These are phyloP conservation scores for Leptographium procerum DNA, from an alignment of 2,329 filamentous ascomycete genomes.

Conservation along the genomic window DNA sequence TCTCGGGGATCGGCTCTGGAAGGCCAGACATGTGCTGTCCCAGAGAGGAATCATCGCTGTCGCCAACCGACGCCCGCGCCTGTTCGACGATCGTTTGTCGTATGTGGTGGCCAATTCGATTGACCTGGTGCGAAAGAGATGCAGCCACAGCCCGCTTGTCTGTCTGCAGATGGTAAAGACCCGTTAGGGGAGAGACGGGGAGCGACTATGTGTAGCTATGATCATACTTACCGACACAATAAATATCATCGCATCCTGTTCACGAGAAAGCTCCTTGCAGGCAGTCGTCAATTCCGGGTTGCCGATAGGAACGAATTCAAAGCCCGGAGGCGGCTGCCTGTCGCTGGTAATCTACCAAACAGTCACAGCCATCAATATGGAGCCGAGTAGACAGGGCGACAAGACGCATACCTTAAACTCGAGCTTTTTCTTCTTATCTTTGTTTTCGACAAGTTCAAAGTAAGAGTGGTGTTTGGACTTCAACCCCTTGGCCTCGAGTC, in stretches of 20 bases:
- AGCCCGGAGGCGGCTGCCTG: conserved; percentile 44
- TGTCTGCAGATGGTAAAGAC: not conserved
- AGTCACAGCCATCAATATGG: not conserved
- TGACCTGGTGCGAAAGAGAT: conserved; percentile 36
- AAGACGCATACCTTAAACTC: conserved; percentile 43
- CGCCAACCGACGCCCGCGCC: conserved; percentile 25
- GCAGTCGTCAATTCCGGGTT: conserved; percentile 47
- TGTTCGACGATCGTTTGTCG: conserved; percentile 47
- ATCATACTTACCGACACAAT: conserved; percentile 47
- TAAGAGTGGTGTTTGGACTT: conserved; percentile 49
- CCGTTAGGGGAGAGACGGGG: not conserved
- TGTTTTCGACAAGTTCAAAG: conserved; percentile 54
- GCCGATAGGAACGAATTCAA: conserved; percentile 51
- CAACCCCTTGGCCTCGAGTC: conserved; percentile 20
- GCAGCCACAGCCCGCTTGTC: conserved; percentile 8
- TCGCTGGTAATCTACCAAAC: conserved; percentile 37
- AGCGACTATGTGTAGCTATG: no score
- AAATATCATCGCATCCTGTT: conserved; percentile 51
- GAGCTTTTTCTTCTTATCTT: conserved; percentile 52
- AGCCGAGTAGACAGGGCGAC: not conserved
- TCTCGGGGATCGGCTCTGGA: conserved; percentile 49
- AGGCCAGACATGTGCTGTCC: conserved; percentile 5
- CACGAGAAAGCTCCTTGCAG: conserved; percentile 55
- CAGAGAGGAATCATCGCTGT: conserved; percentile 16
- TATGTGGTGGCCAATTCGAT: conserved; percentile 50